Evolutionary conservation across 257 asterid genomes (phyloP).

Genomic region (Fraxinus excelsior): DNA sequence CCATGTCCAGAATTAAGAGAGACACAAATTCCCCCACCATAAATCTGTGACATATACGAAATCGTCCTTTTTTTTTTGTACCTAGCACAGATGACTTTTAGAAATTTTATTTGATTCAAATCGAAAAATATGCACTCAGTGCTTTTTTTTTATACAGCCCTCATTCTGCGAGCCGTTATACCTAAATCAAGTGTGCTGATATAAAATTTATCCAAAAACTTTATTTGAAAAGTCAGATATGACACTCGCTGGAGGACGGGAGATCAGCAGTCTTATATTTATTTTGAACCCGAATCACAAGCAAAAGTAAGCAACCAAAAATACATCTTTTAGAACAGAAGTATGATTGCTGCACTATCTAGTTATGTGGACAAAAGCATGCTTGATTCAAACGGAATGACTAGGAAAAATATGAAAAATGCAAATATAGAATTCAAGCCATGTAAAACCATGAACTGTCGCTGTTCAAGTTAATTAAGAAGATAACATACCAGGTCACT

Average conservation of each 20-base stretch:
- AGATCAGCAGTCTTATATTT: too few relatives aligned
- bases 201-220: not conserved
- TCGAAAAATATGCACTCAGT: not conserved
- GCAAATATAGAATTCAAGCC: not conserved
- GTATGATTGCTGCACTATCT: not conserved
- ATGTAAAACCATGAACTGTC: not conserved
- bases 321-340: not conserved
- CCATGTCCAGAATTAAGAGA: slow-evolving; percentile 22
- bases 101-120: not conserved
- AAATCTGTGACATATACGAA: not conserved
- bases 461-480: slow-evolving; percentile 10
- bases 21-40: slow-evolving; percentile 21
- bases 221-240: too few relatives aligned
- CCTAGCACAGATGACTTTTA: not conserved
- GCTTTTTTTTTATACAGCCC: not conserved
- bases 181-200: slow-evolving; percentile 1
- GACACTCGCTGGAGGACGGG: too few relatives aligned
- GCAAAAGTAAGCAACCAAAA: not conserved
- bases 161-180: not conserved
- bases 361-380: not conserved
- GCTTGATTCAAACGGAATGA: slow-evolving; percentile 9
- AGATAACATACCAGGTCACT: slow-evolving; percentile 81
- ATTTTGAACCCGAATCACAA: not conserved
- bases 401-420: slow-evolving; percentile 12
- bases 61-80: not conserved